These are phyloP conservation scores for Limnanthes douglasii DNA, from an alignment of 345 rosid genomes.

Conservation along the genomic window DNA sequence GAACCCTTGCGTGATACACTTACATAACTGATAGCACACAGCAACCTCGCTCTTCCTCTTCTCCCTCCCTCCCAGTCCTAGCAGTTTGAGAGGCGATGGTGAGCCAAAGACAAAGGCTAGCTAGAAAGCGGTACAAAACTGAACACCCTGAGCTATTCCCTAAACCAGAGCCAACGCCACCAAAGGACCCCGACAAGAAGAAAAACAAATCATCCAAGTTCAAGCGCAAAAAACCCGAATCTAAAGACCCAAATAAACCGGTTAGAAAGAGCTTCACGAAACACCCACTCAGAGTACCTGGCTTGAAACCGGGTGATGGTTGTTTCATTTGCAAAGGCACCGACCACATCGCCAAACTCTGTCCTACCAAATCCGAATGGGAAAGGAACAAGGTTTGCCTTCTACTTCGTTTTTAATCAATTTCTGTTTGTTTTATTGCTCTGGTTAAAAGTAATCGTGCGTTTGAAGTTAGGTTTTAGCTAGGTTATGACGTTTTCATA, in stretches of 20 bases:
- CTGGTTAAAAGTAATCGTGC: too few relatives aligned
- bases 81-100: too few relatives aligned
- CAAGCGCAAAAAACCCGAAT: slow-evolving; percentile 37
- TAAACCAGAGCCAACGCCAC: slow-evolving; percentile 50
- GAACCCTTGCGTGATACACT: too few relatives aligned
- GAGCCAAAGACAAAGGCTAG: slow-evolving; percentile 63
- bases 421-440: too few relatives aligned
- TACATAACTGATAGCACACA: too few relatives aligned
- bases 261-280: slow-evolving; percentile 23
- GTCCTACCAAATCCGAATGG: slow-evolving; percentile 80
- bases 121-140: slow-evolving; percentile 52
- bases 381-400: slow-evolving; percentile 64
- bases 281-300: slow-evolving; percentile 84
- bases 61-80: too few relatives aligned
- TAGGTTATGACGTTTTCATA: background rate
- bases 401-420: too few relatives aligned
- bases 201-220: slow-evolving; percentile 40
- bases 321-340: slow-evolving; percentile 70
- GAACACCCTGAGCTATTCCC: slow-evolving; percentile 58
- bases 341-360: slow-evolving; percentile 75
- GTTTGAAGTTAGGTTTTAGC: too few relatives aligned
- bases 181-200: slow-evolving; percentile 47
- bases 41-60: too few relatives aligned
- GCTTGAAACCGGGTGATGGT: slow-evolving; percentile 90
- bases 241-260: slow-evolving; percentile 12